Evolutionary conservation across 257 asterid genomes (phyloP).

Genomic region (Solanum appendiculatum): DNA sequence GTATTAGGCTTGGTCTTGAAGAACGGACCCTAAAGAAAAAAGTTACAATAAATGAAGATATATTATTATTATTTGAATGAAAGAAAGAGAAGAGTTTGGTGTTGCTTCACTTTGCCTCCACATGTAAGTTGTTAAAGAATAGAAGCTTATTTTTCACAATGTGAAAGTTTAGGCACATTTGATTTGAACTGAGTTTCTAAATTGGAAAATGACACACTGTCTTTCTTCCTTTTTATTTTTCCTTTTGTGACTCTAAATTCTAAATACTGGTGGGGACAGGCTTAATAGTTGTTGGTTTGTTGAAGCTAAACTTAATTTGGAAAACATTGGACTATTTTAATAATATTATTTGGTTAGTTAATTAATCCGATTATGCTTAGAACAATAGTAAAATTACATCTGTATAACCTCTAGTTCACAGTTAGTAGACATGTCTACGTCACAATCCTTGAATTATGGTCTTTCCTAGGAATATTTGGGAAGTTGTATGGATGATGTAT

Average conservation of each 20-base stretch:
- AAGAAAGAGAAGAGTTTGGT: slow-evolving; percentile 23
- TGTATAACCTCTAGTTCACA: background rate
- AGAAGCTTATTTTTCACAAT: background rate
- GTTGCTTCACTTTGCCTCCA: slow-evolving; percentile 73
- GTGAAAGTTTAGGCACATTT: slow-evolving; percentile 9
- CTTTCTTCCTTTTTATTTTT: background rate
- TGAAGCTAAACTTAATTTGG: background rate
- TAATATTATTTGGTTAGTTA: background rate
- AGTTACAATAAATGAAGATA: background rate
- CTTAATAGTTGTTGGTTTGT: background rate
- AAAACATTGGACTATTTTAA: background rate
- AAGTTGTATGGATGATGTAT: too few species aligned
- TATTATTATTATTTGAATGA: background rate
- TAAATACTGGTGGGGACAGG: background rate
- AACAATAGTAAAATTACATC: background rate
- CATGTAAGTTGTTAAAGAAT: slow-evolving; percentile 28
- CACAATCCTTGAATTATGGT: background rate
- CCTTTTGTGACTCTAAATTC: background rate
- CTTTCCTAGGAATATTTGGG: too few species aligned
- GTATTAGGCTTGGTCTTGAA: slow-evolving; percentile 28
- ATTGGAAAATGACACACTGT: slow-evolving; percentile 42
- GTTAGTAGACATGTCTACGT: background rate
- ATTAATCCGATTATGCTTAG: background rate
- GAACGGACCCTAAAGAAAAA: slow-evolving; percentile 15
- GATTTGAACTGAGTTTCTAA: slow-evolving; percentile 44